Percentiles rank a stretch among this genome's conserved stretches.
phyloP scores from a whole-genome alignment of 768 basidiomycete species.

The Leucocoprinus birnbaumii region DNA sequence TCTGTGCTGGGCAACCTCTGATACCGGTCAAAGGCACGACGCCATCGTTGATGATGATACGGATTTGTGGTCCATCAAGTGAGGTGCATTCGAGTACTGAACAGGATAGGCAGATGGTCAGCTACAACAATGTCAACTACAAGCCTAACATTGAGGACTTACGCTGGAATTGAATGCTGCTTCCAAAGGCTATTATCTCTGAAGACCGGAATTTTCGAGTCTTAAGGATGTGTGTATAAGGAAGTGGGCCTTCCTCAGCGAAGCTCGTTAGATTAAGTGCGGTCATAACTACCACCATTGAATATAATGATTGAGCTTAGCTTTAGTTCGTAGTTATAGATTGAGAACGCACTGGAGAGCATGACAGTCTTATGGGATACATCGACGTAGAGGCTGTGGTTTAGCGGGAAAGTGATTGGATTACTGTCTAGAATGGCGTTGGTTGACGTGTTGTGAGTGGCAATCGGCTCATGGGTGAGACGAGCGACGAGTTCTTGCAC shows the following conservation, averaged over 20 bases:
- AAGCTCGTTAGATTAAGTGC: constrained; percentile 82
- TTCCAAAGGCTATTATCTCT: constrained; percentile 82
- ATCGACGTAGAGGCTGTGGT: constrained; percentile 78
- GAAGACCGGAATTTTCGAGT: constrained; percentile 70
- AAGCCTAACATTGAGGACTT: constrained; percentile 19
- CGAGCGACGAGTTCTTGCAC: constrained; percentile 82
- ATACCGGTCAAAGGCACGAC: constrained; percentile 79
- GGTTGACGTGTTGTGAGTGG: constrained; percentile 73
- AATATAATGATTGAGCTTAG: background rate
- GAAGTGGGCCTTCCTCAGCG: constrained; percentile 70
- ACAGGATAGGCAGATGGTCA: constrained; percentile 11
- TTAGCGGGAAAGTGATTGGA: constrained; percentile 65
- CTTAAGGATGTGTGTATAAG: constrained; percentile 64
- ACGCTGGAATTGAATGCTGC: constrained; percentile 90
- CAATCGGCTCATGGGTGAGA: constrained; percentile 72
- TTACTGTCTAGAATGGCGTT: constrained; percentile 79
- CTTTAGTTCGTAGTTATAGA: no score
- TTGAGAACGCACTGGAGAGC: constrained; percentile 56
- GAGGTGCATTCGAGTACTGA: constrained; percentile 62
- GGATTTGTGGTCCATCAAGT: constrained; percentile 55
- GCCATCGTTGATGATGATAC: constrained; percentile 87
- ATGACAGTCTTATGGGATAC: constrained; percentile 92
- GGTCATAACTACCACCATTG: constrained; percentile 73
- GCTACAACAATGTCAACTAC: background rate
- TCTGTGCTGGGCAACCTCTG: constrained; percentile 66